These are phyloP conservation scores for Chaetomium globosum DNA, from an alignment of 2,329 filamentous ascomycete species.

Conservation along the genomic window DNA sequence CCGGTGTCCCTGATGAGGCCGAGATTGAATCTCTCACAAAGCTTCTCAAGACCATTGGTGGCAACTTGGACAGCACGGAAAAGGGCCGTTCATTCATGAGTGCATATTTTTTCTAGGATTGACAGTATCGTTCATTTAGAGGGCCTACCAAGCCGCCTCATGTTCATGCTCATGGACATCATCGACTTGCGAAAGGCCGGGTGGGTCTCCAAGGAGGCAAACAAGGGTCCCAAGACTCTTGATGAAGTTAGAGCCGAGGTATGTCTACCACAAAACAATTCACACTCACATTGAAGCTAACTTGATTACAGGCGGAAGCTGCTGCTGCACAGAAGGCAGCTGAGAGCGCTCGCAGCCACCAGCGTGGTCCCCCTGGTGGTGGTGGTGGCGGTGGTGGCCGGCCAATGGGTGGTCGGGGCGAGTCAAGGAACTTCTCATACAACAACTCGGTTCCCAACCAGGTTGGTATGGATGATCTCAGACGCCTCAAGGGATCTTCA, in stretches of 20 bases:
- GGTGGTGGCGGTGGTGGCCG: conserved; percentile 58
- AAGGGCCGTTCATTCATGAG: conserved; percentile 87
- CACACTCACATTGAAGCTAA: conserved; percentile 14
- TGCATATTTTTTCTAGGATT: conserved; percentile 92
- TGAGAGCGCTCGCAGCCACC: conserved; percentile 63
- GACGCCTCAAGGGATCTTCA: conserved; percentile 70
- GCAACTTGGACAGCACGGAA: conserved; percentile 78
- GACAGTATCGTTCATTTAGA: conserved; percentile 77
- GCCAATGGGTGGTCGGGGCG: conserved; percentile 70
- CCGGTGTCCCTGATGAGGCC: conserved; percentile 88
- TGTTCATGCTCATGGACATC: conserved; percentile 96
- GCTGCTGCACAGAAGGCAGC: conserved; percentile 78
- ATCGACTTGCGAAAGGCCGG: conserved; percentile 75
- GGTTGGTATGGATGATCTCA: conserved; percentile 87
- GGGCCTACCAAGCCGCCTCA: conserved; percentile 81
- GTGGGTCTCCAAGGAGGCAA: conserved; percentile 85
- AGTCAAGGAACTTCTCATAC: conserved; percentile 82
- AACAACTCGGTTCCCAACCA: conserved; percentile 78
- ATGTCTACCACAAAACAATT: conserved; percentile 40
- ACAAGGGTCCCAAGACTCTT: conserved; percentile 97
- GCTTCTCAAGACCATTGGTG: conserved; percentile 87
- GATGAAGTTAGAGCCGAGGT: conserved; percentile 84
- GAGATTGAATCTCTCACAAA: conserved; percentile 96
- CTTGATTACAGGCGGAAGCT: conserved; percentile 62
- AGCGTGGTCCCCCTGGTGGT: conserved; percentile 65